phyloP scores from a whole-genome alignment of 208 protist species.

The Trypanosomatidae sp. region DNA sequence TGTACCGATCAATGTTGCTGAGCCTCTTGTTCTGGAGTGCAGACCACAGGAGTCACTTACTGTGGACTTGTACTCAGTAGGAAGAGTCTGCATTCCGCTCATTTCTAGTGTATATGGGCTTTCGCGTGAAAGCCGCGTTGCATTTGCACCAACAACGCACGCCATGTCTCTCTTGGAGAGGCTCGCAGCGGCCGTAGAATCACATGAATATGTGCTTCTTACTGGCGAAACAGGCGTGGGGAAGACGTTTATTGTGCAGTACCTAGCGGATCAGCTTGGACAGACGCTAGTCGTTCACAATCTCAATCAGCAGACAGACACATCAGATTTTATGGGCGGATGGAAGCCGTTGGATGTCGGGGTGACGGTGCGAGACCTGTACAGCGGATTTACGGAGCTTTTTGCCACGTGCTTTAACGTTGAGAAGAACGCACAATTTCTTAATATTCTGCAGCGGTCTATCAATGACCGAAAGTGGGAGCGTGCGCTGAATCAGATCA shows the following conservation, averaged over 20 bases:
- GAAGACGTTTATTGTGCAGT: constrained; percentile 94
- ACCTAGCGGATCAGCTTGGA: constrained; percentile 88
- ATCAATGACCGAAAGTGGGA: constrained; percentile 70
- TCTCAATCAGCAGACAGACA: constrained; percentile 99
- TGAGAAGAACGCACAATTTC: constrained; percentile 79
- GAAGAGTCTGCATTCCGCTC: constrained; percentile 59
- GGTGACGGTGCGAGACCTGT: constrained; percentile 60
- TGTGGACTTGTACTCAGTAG: constrained; percentile 53
- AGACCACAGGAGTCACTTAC: constrained; percentile 59
- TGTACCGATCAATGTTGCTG: constrained; percentile 58
- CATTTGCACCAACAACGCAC: constrained; percentile 95
- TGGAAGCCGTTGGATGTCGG: constrained; percentile 98
- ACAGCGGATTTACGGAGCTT: constrained; percentile 89
- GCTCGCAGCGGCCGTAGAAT: constrained; percentile 89
- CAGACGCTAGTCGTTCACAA: constrained; percentile 97
- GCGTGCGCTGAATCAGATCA: constrained; percentile 57
- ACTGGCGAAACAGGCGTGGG: constrained; percentile 99
- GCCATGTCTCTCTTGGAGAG: constrained; percentile 95
- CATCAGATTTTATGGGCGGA: constrained; percentile 98
- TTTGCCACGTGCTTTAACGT: constrained; percentile 95
- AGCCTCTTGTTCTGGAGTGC: constrained; percentile 63
- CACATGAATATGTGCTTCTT: constrained; percentile 96
- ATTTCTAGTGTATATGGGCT: constrained; percentile 29
- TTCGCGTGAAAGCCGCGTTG: constrained; percentile 58
- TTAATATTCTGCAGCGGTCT: constrained; percentile 60